Conservation (phyloP, 208 protist genomes). For the Acanthamoeba divionensis region DNA sequence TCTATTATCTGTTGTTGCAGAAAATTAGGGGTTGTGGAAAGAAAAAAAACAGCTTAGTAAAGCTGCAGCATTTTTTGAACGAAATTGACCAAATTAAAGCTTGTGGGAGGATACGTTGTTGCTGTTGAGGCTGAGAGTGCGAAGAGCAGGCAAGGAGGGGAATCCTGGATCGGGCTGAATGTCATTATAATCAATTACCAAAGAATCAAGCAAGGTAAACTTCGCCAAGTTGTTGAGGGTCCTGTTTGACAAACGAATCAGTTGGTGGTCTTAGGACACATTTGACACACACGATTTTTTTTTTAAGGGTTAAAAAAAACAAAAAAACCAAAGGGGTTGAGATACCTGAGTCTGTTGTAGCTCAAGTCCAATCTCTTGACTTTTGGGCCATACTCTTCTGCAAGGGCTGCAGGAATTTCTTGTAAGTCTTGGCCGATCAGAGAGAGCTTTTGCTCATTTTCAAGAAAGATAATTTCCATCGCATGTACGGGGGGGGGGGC, state of each 20-base stretch:
- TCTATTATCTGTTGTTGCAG: slow-evolving; percentile 66
- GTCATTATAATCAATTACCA: slow-evolving; percentile 22
- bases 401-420: slow-evolving; percentile 34
- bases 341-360: slow-evolving; percentile 66
- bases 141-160: slow-evolving; percentile 59
- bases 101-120: slow-evolving; percentile 63
- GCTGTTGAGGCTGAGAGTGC: slow-evolving; percentile 74
- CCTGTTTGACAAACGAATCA: neutral
- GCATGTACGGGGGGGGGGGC: too few relatives aligned
- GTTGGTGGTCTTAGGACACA: too few relatives aligned
- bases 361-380: slow-evolving; percentile 63
- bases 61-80: neutral
- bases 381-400: slow-evolving; percentile 50
- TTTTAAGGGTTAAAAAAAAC: neutral
- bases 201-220: neutral
- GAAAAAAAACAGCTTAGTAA: too few relatives aligned
- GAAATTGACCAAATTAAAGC: neutral
- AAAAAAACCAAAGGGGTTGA: too few relatives aligned
- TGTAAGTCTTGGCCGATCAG: slow-evolving; percentile 46
- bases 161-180: slow-evolving; percentile 47
- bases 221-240: neutral
- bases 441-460: slow-evolving; percentile 34
- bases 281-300: neutral
- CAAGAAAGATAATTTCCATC: neutral
- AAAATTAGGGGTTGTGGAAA: too few relatives aligned